Conservation (phyloP, 495 filamentous ascomycete species). For the Penicillium cosmopolitanum region DNA sequence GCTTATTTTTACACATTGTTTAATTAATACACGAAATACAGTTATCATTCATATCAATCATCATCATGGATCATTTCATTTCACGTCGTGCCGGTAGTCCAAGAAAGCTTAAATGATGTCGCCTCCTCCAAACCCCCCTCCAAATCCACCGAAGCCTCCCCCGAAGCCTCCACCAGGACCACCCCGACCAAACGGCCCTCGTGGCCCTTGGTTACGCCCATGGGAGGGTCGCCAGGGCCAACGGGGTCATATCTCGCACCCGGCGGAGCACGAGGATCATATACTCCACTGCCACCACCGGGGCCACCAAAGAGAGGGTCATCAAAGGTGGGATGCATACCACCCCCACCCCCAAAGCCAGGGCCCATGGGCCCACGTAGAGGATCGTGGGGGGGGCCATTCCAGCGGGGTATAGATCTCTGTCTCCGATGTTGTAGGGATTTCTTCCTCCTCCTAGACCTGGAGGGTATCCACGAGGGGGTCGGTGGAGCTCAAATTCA, state of each 20-base stretch:
- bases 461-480: constrained; percentile 55
- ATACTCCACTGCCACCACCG: constrained; percentile 50
- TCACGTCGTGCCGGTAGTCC: background rate
- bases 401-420: constrained; percentile 87
- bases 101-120: constrained; percentile 64
- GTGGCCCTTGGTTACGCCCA: constrained; percentile 48
- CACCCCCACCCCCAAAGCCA: constrained; percentile 60
- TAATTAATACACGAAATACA: background rate
- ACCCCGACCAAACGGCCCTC: constrained; percentile 46
- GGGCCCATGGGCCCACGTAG: constrained; percentile 65
- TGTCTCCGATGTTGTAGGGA: constrained; percentile 71
- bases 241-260: constrained; percentile 80
- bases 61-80: constrained; percentile 7
- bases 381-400: constrained; percentile 84
- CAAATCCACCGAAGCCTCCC: constrained; percentile 62
- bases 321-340: constrained; percentile 96
- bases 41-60: background rate
- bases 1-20: background rate
- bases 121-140: constrained; percentile 62
- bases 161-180: constrained; percentile 53
- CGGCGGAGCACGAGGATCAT: constrained; percentile 51
- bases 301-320: constrained; percentile 82
- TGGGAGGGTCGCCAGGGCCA: constrained; percentile 69
- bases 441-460: constrained; percentile 51
- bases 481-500: constrained; percentile 81